Percentiles rank a stretch among this genome's conserved stretches.
These are phyloP conservation scores for Volutella citrinella DNA, from an alignment of 2,329 filamentous ascomycete species.

Conservation along the genomic window DNA sequence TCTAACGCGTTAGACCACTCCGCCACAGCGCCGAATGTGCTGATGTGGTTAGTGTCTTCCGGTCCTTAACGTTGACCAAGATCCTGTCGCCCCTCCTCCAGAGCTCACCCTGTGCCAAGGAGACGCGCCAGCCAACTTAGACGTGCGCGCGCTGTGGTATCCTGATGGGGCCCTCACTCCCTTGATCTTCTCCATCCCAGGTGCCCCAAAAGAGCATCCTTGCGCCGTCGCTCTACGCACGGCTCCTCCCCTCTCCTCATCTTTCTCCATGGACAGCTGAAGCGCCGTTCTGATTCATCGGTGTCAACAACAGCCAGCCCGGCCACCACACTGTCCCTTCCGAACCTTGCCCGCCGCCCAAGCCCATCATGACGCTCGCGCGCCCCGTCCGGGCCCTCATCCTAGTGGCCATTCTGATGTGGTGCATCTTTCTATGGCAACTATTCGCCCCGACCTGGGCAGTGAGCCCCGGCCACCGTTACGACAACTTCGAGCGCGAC, in stretches of 20 bases:
- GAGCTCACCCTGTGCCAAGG: too few species aligned
- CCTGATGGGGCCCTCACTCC: too few species aligned
- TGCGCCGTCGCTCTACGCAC: neutral
- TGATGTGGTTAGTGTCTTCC: too few species aligned
- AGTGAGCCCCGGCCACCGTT: slow-evolving; percentile 40
- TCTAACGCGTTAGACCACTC: too few species aligned
- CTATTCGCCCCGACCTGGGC: slow-evolving; percentile 59
- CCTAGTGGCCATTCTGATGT: slow-evolving; percentile 66
- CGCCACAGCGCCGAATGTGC: too few species aligned
- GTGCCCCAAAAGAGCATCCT: neutral
- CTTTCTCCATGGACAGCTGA: slow-evolving; percentile 18
- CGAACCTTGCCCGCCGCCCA: too few species aligned
- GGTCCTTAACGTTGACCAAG: too few species aligned
- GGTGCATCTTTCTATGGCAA: slow-evolving; percentile 76
- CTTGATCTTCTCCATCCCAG: neutral
- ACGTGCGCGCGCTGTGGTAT: too few species aligned
- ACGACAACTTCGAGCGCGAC: slow-evolving; percentile 67
- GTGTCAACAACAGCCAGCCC: too few species aligned
- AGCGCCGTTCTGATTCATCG: neutral
- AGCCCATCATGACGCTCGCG: slow-evolving; percentile 79
- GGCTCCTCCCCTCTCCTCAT: neutral
- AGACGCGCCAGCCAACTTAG: too few species aligned
- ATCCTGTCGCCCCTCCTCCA: too few species aligned
- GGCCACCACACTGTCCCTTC: too few species aligned
- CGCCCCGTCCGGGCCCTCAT: slow-evolving; percentile 79